Base-by-base conservation (phyloP, 2,329 filamentous ascomycete species). In the Exophiala dermatitidis region DNA sequence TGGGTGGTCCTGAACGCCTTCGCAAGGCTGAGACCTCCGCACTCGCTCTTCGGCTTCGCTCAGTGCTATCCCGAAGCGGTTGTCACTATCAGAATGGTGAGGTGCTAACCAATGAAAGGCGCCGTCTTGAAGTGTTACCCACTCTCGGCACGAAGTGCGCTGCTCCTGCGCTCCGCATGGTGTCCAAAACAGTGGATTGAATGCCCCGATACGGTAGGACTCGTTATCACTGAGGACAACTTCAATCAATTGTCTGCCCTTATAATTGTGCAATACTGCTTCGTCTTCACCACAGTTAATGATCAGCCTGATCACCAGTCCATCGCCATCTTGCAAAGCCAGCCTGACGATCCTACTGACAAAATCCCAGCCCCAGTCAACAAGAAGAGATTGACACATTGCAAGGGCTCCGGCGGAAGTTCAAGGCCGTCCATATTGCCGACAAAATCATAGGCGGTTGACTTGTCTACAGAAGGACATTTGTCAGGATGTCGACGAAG, bases 401-500 rank as follows among this genome's bases (percentile, higher is more conserved):
- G 19, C 19, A 19, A 19, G 19, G 19, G 19, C 19, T 19, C 19
- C 19, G 19, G 19, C 19, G 19, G 19, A 19, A 19, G 19, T 19
- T 19, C 19, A 19, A 19, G 19, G 19, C 19, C 19, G 19, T 19
- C 19, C 19, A 19, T 19, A 19, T 19, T 19, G 19, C 19, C 19
- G 19, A 19, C 19, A 19, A 19, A 19, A 2, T 19, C 19, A 19
- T 19, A 19, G 19, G 19, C 19, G 19, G 19, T 19, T 19, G 19
- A 19, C 19, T 19, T 19, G 19, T 19, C 19, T 10, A 46, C 10
- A 43, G 19, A 43, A n/a, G 19, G 19, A 28, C 8, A 2, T 19
- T 33, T 10, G 10, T 46, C 42, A 48, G 38, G 2, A 60, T 58
- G 55, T 48, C 56, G 8, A 26, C 32, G 28, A 80, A 75, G 62